phyloP scores from a whole-genome alignment of 2,329 filamentous ascomycete species.

The Cytospora paraplurivora region DNA sequence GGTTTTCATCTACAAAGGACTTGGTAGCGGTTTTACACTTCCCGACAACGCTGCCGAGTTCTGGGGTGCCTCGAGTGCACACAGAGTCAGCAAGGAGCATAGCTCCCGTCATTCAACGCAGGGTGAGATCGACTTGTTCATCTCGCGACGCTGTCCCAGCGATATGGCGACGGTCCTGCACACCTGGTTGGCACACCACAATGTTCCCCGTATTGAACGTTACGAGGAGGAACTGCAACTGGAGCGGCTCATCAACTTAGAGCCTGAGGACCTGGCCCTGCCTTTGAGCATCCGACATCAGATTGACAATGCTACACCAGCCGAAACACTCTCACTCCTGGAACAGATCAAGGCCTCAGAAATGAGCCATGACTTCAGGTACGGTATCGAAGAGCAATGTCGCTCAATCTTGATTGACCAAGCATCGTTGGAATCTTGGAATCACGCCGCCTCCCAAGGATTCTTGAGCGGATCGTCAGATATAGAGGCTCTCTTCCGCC shows the following conservation, averaged over 20 bases:
- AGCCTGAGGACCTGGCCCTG: constrained; percentile 18
- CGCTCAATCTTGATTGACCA: constrained; percentile 35
- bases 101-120: constrained; percentile 24
- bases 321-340: constrained; percentile 38
- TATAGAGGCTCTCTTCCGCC: constrained; percentile 35
- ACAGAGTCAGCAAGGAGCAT: constrained; percentile 9
- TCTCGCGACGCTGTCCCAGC: constrained; percentile 40
- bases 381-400: constrained; percentile 36
- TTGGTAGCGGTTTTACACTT: constrained; percentile 41
- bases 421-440: constrained; percentile 34
- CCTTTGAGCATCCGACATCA: constrained; percentile 36
- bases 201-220: constrained; percentile 38
- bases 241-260: constrained; percentile 29
- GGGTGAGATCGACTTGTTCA: constrained; percentile 38
- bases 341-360: constrained; percentile 37
- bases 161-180: constrained; percentile 39
- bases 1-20: constrained; percentile 38
- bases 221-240: constrained; percentile 38
- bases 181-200: constrained; percentile 43
- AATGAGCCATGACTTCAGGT: constrained; percentile 33
- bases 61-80: constrained; percentile 39
- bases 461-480: constrained; percentile 34
- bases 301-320: constrained; percentile 36
- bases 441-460: constrained; percentile 34
- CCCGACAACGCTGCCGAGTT: constrained; percentile 37